Evolutionary conservation across 1,284 basidiomycete species (phyloP), one percentile per base, ranked within the genome.

Genomic region (Coniferiporia sulphurascens): DNA sequence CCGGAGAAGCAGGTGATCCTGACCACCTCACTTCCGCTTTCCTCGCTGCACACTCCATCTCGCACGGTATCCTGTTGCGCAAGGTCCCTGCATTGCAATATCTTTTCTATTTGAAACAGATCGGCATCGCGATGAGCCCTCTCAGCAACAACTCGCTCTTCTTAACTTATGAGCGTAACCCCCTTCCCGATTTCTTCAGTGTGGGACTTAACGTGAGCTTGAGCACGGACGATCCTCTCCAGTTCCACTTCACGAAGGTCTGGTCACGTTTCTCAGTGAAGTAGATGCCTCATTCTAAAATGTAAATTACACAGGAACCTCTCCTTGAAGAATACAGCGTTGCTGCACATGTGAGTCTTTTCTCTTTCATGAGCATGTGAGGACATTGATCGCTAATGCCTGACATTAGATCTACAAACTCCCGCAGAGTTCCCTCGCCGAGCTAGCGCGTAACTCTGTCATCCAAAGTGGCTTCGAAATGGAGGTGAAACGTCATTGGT

Each of bases 381-480:
- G 17, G 48, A 17, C 7, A 38, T 19, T 9, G 63, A 44, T 58
- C 17, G 3, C 27, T 27, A 48, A 4, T 46, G 49, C 27, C 48
- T 57, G n/a, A 46, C 48, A 50, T 51, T 49, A 93, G 87, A 95
- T 96, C 60, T 94, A 95, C 74, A 95, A 96, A 74, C 76, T 97
- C 52, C 91, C 93, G 0, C 89, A 91, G 69, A 87, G 85, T 65
- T 89, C 88, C 1, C 77, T 91, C 4, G 87, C 87, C 50, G 96
- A 99, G 75, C 82, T 99, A 27, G 96, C 97, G 17, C 85, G 96
- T 50, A 99, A 98, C 75, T 95, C 93, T 1, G 96, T 98, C 38
- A 79, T 94, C 56, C 97, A 99, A 72, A 95, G 91, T 65, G 97
- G 97, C 1, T 99, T 98, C 74, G 97, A 99, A 75, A 98, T 98